phyloP scores from a whole-genome alignment of 345 rosid genomes.

The Brassica incana region DNA sequence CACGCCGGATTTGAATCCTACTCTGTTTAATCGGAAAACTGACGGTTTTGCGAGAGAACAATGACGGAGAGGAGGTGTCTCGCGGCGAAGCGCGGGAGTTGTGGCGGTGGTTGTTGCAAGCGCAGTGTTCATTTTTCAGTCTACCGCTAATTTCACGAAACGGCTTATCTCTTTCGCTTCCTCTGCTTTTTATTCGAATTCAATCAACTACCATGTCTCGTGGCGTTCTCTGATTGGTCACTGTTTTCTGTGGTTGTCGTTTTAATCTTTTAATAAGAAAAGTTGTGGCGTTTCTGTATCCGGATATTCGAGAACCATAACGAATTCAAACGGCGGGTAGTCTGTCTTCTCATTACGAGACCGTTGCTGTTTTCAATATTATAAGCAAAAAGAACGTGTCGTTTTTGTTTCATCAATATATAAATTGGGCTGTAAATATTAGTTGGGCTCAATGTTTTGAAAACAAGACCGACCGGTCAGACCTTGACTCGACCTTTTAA shows the following conservation, averaged over 20 bases:
- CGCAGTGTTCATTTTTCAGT: conserved; percentile 35
- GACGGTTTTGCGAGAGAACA: neutral
- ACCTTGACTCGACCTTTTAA: too few relatives aligned
- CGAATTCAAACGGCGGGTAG: conserved; percentile 10
- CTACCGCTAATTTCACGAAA: conserved; percentile 4
- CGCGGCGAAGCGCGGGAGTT: conserved; percentile 41
- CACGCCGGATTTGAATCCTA: conserved; percentile 12
- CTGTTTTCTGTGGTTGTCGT: conserved; percentile 22
- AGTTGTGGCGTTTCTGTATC: conserved; percentile 18
- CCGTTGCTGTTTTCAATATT: neutral
- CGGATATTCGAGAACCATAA: neutral
- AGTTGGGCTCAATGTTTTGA: too few relatives aligned
- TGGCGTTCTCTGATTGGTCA: conserved; percentile 18
- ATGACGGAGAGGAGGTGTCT: conserved; percentile 17
- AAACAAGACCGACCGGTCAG: too few relatives aligned
- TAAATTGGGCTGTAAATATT: neutral
- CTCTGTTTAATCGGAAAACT: conserved; percentile 25
- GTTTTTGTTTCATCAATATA: neutral
- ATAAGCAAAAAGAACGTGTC: neutral
- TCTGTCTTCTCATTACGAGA: too few relatives aligned
- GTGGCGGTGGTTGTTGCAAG: conserved; percentile 49
- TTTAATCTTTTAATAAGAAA: conserved; percentile 1
- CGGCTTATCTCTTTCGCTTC: conserved; percentile 40
- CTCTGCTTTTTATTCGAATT: neutral
- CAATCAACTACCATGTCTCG: neutral